Percentiles rank a stretch among this genome's conserved stretches.
phyloP scores from a whole-genome alignment of 352 stramenopile genomes.

The Phytophthora foliorum region DNA sequence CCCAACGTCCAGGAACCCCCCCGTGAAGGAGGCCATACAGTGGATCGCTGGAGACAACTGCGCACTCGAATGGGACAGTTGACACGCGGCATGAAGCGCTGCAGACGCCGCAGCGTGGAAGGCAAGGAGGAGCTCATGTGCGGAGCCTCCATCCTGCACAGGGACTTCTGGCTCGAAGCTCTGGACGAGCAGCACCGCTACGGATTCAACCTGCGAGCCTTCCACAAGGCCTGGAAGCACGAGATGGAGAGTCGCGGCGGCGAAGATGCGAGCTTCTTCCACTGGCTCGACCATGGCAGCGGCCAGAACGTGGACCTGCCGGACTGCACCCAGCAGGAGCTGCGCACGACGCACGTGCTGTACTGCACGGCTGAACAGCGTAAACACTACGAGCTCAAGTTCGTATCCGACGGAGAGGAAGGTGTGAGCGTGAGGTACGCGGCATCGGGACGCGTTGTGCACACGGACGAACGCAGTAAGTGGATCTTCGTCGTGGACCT shows the following conservation, averaged over 20 bases:
- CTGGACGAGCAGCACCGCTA: conserved; percentile 81
- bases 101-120: conserved; percentile 12
- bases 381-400: conserved; percentile 55
- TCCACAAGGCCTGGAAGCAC: conserved; percentile 69
- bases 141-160: conserved; percentile 59
- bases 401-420: conserved; percentile 23
- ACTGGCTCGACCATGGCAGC: conserved; percentile 74
- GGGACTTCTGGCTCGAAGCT: conserved; percentile 82
- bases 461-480: conserved; percentile 74
- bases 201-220: conserved; percentile 73
- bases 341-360: conserved; percentile 57
- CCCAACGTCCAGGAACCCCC: background rate
- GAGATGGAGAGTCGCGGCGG: conserved; percentile 36
- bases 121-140: conserved; percentile 7
- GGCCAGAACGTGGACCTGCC: conserved; percentile 58
- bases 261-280: conserved; percentile 63
- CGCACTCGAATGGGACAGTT: conserved; percentile 41
- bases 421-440: conserved; percentile 44
- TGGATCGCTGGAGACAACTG: conserved; percentile 42
- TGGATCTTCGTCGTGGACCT: conserved; percentile 85
- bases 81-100: conserved; percentile 41
- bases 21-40: background rate
- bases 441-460: conserved; percentile 41
- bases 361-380: conserved; percentile 62
- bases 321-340: conserved; percentile 56